These are phyloP conservation scores for Fimicolochytrium jonesii DNA, from an alignment of 192 early-diverging fungal species.

Conservation along the genomic window DNA sequence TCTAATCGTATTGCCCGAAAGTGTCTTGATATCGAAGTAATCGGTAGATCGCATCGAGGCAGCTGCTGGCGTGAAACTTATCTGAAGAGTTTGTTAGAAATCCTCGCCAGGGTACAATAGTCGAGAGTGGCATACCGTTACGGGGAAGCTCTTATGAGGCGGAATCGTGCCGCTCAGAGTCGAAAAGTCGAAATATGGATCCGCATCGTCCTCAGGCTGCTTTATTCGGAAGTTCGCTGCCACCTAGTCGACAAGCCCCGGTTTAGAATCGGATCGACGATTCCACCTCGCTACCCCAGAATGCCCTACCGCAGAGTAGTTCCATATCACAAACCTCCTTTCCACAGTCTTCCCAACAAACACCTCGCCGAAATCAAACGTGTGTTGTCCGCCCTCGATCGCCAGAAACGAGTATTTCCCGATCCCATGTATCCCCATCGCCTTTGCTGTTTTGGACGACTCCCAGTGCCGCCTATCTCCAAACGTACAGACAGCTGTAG, in stretches of 20 bases:
- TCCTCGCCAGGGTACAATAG: neutral
- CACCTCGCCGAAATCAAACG: slow-evolving; percentile 53
- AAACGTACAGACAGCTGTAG: slow-evolving; percentile 44
- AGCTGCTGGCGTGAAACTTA: slow-evolving; percentile 44
- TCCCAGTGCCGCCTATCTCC: slow-evolving; percentile 45
- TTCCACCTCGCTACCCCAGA: too few relatives aligned
- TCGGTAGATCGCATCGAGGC: slow-evolving; percentile 47
- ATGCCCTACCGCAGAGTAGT: slow-evolving; percentile 46
- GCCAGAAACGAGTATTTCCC: slow-evolving; percentile 54
- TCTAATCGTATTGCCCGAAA: slow-evolving; percentile 51
- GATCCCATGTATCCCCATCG: slow-evolving; percentile 42
- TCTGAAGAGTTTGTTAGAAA: slow-evolving; percentile 18
- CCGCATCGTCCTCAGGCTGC: slow-evolving; percentile 36
- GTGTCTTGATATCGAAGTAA: slow-evolving; percentile 53
- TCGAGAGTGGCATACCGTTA: slow-evolving; percentile 24
- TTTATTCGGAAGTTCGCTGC: slow-evolving; percentile 50
- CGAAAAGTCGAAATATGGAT: slow-evolving; percentile 49
- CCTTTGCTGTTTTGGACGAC: slow-evolving; percentile 26
- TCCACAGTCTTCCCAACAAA: slow-evolving; percentile 45
- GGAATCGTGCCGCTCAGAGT: slow-evolving; percentile 29
- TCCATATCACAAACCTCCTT: slow-evolving; percentile 37
- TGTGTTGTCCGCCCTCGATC: slow-evolving; percentile 25
- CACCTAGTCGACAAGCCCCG: slow-evolving; percentile 35
- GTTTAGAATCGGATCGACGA: too few relatives aligned
- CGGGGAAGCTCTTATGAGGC: slow-evolving; percentile 22